Evolutionary conservation across 140 eudicot species (phyloP).

Genomic region (Oenanthe javanica): DNA sequence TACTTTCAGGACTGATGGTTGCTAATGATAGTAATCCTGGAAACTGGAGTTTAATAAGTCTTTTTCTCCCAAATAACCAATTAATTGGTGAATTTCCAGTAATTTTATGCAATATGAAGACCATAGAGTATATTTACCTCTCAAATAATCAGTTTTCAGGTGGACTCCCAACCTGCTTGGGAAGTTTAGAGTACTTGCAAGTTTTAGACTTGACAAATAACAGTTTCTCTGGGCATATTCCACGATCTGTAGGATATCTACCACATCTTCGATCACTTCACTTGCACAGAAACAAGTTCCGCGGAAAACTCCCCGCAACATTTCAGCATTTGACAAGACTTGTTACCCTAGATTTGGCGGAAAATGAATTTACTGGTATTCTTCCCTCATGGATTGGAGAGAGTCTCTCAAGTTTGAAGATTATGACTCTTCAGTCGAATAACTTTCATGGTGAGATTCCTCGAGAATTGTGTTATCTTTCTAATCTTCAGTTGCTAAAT

Average conservation of each 20-base stretch:
- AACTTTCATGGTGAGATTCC: slow-evolving; percentile 1
- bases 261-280: neutral
- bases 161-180: slow-evolving; percentile 16
- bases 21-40: neutral
- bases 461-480: neutral
- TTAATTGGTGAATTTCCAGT: slow-evolving; percentile 12
- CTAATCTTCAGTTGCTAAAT: slow-evolving; percentile 1
- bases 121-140: slow-evolving; percentile 7
- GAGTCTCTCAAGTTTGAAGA: neutral
- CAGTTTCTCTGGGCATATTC: slow-evolving; percentile 5
- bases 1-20: neutral
- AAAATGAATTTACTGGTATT: slow-evolving; percentile 12
- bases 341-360: slow-evolving; percentile 17
- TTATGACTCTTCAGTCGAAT: slow-evolving; percentile 10
- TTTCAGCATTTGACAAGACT: slow-evolving; percentile 13
- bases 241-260: slow-evolving; percentile 3
- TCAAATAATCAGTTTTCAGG: slow-evolving; percentile 18
- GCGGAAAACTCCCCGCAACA: slow-evolving; percentile 13
- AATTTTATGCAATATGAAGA: neutral
- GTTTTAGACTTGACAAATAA: slow-evolving; percentile 15
- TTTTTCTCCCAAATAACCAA: neutral
- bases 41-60: neutral
- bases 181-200: neutral
- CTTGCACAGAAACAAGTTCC: slow-evolving; percentile 16
- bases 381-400: slow-evolving; percentile 14